A percentile compares a stretch with the other conserved stretches of the same genome.
phyloP scores from a whole-genome alignment of 2,329 filamentous ascomycete genomes.

The Colletotrichum phormii region DNA sequence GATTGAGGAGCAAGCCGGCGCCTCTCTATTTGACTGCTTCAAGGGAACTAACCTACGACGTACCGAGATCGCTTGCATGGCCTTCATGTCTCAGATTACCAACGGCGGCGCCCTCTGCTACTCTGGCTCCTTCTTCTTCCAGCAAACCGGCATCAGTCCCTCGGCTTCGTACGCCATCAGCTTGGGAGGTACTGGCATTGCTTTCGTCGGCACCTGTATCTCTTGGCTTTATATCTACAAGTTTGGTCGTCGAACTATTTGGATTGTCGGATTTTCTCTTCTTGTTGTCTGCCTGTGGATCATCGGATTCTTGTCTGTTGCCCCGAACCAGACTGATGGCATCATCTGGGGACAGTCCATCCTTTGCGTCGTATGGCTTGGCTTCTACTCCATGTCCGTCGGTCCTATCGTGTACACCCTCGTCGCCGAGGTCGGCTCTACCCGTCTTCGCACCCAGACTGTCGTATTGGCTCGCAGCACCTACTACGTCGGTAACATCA shows the following conservation, averaged over 20 bases:
- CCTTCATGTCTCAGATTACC: slow-evolving; percentile 55
- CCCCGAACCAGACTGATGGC: slow-evolving; percentile 47
- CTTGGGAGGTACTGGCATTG: slow-evolving; percentile 55
- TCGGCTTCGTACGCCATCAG: slow-evolving; percentile 53
- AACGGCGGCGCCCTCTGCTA: slow-evolving; percentile 55
- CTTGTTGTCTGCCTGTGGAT: slow-evolving; percentile 54
- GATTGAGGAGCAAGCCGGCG: slow-evolving; percentile 51
- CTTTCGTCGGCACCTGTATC: slow-evolving; percentile 55
- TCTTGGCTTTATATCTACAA: slow-evolving; percentile 57
- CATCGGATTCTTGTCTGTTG: slow-evolving; percentile 55
- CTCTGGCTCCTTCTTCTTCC: slow-evolving; percentile 59
- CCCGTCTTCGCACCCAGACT: slow-evolving; percentile 58
- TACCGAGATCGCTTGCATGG: slow-evolving; percentile 57
- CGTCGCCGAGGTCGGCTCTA: slow-evolving; percentile 56
- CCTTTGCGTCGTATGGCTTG: slow-evolving; percentile 58
- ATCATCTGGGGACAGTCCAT: slow-evolving; percentile 55
- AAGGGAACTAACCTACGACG: slow-evolving; percentile 58
- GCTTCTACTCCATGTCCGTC: slow-evolving; percentile 55
- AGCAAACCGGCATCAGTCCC: slow-evolving; percentile 54
- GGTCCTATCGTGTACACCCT: slow-evolving; percentile 59
- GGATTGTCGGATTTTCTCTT: slow-evolving; percentile 51
- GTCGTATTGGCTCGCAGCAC: slow-evolving; percentile 56
- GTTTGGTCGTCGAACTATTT: slow-evolving; percentile 56
- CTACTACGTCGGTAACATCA: slow-evolving; percentile 56
- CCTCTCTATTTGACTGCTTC: slow-evolving; percentile 59